phyloP scores from a whole-genome alignment of 352 stramenopile species.

The Blastocystis sp. region DNA sequence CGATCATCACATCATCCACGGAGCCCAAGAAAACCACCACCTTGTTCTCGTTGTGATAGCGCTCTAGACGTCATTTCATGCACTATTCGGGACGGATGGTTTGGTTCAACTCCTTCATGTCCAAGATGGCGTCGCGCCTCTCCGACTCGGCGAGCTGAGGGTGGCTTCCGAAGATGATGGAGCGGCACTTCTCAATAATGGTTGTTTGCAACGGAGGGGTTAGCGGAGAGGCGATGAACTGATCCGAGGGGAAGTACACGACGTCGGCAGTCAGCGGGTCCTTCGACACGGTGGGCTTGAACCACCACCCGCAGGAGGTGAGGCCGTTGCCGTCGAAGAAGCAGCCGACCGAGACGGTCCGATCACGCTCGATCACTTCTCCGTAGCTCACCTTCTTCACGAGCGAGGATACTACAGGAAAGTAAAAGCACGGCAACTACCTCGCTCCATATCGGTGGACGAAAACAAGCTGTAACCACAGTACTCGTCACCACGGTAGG shows the following conservation, averaged over 20 bases:
- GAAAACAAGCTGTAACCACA: not conserved
- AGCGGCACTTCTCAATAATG: not conserved
- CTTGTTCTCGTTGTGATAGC: not conserved
- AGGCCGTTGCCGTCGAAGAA: not conserved
- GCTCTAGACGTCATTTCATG: not conserved
- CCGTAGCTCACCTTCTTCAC: not conserved
- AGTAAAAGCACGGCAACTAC: not conserved
- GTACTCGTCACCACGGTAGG: not conserved
- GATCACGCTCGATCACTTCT: not conserved
- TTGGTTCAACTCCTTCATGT: not conserved
- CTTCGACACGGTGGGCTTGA: not conserved
- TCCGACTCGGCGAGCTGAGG: not conserved
- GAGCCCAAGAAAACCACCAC: not conserved
- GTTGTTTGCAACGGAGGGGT: not conserved
- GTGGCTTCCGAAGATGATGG: not conserved
- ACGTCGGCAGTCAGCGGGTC: not conserved
- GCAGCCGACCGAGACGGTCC: not conserved
- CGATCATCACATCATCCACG: not conserved
- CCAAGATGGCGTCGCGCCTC: not conserved
- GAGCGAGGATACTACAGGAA: not conserved
- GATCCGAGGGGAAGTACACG: not conserved
- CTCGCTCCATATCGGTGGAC: not conserved
- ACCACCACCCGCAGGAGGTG: slow-evolving; percentile 3
- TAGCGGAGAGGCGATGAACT: not conserved
- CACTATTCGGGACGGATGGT: not conserved